phyloP scores from a whole-genome alignment of 495 filamentous ascomycete genomes.

The Penicillium atrosanguineum region DNA sequence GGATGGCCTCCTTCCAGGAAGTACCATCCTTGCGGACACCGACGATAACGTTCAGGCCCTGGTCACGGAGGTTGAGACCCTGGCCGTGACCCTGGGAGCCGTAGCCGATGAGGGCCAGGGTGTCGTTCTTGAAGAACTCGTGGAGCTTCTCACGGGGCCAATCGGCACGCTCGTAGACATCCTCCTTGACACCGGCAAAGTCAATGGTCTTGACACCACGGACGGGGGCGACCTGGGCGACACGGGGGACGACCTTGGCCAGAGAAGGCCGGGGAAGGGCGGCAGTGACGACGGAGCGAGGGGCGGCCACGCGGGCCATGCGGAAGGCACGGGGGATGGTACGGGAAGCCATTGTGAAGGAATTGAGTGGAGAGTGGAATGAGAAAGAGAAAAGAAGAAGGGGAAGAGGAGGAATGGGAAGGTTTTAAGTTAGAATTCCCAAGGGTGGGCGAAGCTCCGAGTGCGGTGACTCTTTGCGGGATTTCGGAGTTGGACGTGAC shows the following conservation, averaged over 20 bases:
- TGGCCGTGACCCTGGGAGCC: constrained; percentile 98
- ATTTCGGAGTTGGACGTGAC: constrained; percentile 21
- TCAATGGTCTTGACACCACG: constrained; percentile 59
- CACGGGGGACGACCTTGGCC: constrained; percentile 38
- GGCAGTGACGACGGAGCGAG: constrained; percentile 47
- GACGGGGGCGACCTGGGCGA: constrained; percentile 52
- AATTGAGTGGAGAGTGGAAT: constrained; percentile 20
- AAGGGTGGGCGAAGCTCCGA: background rate
- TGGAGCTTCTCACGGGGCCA: constrained; percentile 98
- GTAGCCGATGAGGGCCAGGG: constrained; percentile 97
- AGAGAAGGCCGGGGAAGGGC: constrained; percentile 45
- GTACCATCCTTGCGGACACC: constrained; percentile 97
- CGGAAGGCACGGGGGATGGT: constrained; percentile 80
- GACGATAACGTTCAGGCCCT: constrained; percentile 97
- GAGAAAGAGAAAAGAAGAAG: constrained; percentile 4
- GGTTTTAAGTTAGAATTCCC: constrained; percentile 9
- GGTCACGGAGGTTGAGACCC: constrained; percentile 98
- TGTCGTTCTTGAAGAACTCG: constrained; percentile 99
- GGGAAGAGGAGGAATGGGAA: constrained; percentile 19
- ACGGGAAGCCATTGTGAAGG: constrained; percentile 79
- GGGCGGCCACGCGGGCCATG: constrained; percentile 67
- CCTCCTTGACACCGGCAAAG: constrained; percentile 91
- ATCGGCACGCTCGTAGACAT: constrained; percentile 94
- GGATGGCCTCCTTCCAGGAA: constrained; percentile 94
- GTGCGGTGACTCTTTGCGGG: background rate